Conservation (phyloP, 2,329 filamentous ascomycete genomes). For the Ophiostoma pallidulum region DNA sequence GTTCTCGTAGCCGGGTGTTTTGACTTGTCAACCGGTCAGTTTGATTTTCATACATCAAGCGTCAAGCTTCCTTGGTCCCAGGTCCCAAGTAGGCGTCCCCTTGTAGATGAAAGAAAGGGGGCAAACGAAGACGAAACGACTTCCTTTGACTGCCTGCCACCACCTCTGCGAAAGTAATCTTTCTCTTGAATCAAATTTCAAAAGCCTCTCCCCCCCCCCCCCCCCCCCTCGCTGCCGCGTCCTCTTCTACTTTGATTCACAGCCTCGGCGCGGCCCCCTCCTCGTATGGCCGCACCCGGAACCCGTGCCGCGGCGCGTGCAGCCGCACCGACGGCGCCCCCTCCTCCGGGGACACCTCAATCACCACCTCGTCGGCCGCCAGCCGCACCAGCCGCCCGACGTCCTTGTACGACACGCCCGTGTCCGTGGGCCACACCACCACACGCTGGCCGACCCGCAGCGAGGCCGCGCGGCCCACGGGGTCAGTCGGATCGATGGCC, state of each 20-base stretch:
- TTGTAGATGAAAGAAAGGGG: too few species aligned
- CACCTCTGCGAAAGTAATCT: too few species aligned
- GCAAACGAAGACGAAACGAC: too few species aligned
- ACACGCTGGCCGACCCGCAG: constrained; percentile 46
- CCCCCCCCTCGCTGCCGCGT: too few species aligned
- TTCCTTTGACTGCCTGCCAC: too few species aligned
- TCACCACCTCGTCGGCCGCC: constrained; percentile 44
- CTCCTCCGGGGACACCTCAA: constrained; percentile 36
- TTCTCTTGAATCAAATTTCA: too few species aligned
- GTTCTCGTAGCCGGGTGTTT: too few species aligned
- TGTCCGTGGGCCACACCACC: constrained; percentile 52
- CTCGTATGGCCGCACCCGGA: constrained; percentile 33
- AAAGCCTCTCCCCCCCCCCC: too few species aligned
- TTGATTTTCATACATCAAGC: too few species aligned
- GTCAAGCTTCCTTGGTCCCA: too few species aligned
- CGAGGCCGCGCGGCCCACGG: constrained; percentile 32
- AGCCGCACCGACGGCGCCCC: constrained; percentile 37
- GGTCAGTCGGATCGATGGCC: constrained; percentile 30
- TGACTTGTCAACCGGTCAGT: too few species aligned
- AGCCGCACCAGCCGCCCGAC: constrained; percentile 45
- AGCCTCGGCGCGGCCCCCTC: constrained; percentile 12
- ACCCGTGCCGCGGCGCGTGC: constrained; percentile 53
- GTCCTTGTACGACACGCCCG: constrained; percentile 50
- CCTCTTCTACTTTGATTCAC: constrained; percentile 1
- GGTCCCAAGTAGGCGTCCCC: too few species aligned